Evolutionary conservation across 257 asterid genomes (phyloP), one percentile per base, ranked within the genome.

Genomic region (Eucommia ulmoides): DNA sequence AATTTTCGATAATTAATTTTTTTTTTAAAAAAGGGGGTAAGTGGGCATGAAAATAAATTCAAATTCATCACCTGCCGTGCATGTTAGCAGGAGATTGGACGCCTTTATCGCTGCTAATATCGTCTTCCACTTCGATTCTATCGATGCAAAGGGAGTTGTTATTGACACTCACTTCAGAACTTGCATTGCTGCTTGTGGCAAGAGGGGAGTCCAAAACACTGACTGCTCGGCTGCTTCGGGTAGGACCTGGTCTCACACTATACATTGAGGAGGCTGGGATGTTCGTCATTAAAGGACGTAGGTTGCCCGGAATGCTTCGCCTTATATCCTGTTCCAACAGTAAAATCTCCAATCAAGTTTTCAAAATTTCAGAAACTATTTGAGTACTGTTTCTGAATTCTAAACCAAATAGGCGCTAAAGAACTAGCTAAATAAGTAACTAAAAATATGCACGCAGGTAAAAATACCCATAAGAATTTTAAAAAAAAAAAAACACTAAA

Each of bases 231-330:
- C 71, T 64, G 73, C 81, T 70, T 65, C 78, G 78, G 58, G 56
- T 26, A 10, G 84, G 77, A 33, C 94, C 94, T 8, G 96, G 73
- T 78, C 98, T 76, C 74, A 88, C 97, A 33, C 95, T 88, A 52
- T 88, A 88, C 95, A 89, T 78, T 33, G 96, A 80, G 56, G 94
- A 85, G 29, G 93, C 94, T 17, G 94, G 98, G 45, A 89, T 78
- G 55, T 89, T 84, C 50, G 83, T 74, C 94, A 85, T 82, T 45
- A 80, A 65, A 8, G 96, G 96, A 50, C 93, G 83, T 46, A 82
- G 69, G 62, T 76, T 85, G 29, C 96, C 96, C 0, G 86, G 82
- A 54, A 85, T 67, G 14, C 87, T 74, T 56, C 86, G 85, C 66
- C 98, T 73, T 53, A 89, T 78, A 77, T 78, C 98, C 98, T 89